These are phyloP conservation scores for Carex kokanica DNA, from an alignment of 176 grass and related monocot species.

Conservation along the genomic window DNA sequence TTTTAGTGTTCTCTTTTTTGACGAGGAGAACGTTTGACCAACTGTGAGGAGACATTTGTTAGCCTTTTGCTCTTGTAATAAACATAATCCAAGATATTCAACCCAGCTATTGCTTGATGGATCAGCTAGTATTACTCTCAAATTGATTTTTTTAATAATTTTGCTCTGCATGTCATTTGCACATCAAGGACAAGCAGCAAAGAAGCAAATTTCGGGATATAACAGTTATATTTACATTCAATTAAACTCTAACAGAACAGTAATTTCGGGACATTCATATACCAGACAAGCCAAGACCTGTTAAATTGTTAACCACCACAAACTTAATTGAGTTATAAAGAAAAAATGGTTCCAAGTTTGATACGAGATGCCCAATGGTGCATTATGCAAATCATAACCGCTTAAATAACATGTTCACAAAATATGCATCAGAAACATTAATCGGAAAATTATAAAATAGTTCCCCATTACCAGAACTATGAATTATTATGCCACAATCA, in stretches of 20 bases:
- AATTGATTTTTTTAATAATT: background rate
- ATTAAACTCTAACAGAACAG: too few relatives aligned
- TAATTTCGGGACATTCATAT: background rate
- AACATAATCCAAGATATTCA: background rate
- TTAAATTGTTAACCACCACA: background rate
- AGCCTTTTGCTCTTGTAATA: conserved; percentile 6
- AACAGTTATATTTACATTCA: background rate
- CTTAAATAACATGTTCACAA: background rate
- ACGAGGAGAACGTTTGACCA: background rate
- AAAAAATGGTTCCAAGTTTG: background rate
- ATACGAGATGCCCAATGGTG: background rate
- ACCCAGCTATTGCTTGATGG: background rate
- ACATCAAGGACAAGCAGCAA: background rate
- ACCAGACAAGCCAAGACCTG: background rate
- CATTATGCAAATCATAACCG: background rate
- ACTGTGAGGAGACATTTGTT: background rate
- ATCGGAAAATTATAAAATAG: background rate
- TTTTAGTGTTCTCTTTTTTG: background rate
- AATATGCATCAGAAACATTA: background rate
- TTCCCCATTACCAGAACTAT: background rate
- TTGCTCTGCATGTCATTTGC: background rate
- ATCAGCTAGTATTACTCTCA: background rate
- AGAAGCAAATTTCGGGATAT: background rate
- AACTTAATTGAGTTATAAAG: background rate
- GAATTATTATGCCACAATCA: background rate